phyloP scores from a whole-genome alignment of 805 yeast genomes.

The Lipomyces lipofer region DNA sequence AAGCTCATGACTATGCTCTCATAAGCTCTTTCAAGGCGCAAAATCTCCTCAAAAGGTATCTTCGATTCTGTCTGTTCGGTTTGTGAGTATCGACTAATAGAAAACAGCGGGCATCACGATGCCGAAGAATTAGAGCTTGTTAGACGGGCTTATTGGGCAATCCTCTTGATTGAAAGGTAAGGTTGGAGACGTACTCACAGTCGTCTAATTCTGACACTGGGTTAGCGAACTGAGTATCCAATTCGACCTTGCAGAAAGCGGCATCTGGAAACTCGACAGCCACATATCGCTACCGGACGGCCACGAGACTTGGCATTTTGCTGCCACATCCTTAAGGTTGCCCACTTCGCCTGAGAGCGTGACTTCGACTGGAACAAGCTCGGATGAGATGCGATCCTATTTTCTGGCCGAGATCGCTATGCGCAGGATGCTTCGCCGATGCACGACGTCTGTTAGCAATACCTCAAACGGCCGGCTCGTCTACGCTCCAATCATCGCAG shows the following conservation, averaged over 20 bases:
- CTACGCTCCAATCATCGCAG: not conserved
- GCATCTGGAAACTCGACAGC: not conserved
- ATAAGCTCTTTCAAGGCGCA: not conserved
- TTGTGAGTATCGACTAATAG: not conserved
- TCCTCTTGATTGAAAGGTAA: not conserved
- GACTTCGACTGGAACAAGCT: not conserved
- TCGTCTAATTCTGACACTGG: not conserved
- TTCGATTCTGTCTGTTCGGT: not conserved
- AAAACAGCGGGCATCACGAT: not conserved
- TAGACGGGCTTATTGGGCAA: not conserved
- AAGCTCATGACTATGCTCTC: not conserved
- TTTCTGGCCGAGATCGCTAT: not conserved
- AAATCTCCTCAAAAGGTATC: not conserved
- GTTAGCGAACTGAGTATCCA: not conserved
- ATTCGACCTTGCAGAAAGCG: not conserved
- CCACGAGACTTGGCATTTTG: not conserved
- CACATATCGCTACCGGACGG: not conserved
- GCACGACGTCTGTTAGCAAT: not conserved
- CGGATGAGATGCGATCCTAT: not conserved
- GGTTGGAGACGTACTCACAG: not conserved
- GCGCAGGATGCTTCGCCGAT: not conserved
- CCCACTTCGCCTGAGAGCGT: not conserved
- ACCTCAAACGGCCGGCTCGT: not conserved
- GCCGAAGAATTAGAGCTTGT: not conserved
- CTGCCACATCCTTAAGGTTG: not conserved